These are phyloP conservation scores for Raffaelea deltoideospora DNA, from an alignment of 2,329 filamentous ascomycete species.

Conservation along the genomic window DNA sequence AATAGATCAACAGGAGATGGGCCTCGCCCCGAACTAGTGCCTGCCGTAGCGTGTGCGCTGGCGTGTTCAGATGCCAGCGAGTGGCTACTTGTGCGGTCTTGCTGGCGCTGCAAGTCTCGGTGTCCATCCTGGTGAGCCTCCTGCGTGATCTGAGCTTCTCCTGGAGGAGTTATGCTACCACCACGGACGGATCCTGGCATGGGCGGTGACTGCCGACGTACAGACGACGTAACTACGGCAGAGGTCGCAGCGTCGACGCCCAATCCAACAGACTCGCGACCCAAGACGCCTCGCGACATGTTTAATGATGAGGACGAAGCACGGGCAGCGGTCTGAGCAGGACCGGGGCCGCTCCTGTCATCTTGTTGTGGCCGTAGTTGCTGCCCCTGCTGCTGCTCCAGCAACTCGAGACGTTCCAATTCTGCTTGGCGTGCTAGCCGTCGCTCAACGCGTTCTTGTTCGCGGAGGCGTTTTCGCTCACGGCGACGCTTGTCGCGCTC, in stretches of 20 bases:
- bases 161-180: too few species aligned
- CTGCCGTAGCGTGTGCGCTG: too few species aligned
- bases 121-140: too few species aligned
- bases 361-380: slow-evolving; percentile 37
- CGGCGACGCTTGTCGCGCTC: slow-evolving; percentile 72
- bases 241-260: slow-evolving; percentile 37
- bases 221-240: slow-evolving; percentile 38
- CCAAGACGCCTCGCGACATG: slow-evolving; percentile 46
- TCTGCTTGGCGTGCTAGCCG: slow-evolving; percentile 53
- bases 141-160: too few species aligned
- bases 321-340: too few species aligned
- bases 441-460: slow-evolving; percentile 51
- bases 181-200: too few species aligned
- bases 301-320: slow-evolving; percentile 19
- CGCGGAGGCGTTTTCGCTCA: slow-evolving; percentile 55
- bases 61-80: too few species aligned
- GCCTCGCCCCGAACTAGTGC: slow-evolving; percentile 2
- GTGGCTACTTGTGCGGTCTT: too few species aligned
- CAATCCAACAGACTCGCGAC: slow-evolving; percentile 40
- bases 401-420: slow-evolving; percentile 29
- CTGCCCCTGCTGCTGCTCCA: slow-evolving; percentile 32
- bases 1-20: slow-evolving; percentile 18
- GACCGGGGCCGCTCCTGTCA: too few species aligned
- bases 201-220: too few species aligned
- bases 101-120: too few species aligned